Evolutionary conservation across 73 alveolate genomes (phyloP).

Genomic region (Stentor roeselii): DNA sequence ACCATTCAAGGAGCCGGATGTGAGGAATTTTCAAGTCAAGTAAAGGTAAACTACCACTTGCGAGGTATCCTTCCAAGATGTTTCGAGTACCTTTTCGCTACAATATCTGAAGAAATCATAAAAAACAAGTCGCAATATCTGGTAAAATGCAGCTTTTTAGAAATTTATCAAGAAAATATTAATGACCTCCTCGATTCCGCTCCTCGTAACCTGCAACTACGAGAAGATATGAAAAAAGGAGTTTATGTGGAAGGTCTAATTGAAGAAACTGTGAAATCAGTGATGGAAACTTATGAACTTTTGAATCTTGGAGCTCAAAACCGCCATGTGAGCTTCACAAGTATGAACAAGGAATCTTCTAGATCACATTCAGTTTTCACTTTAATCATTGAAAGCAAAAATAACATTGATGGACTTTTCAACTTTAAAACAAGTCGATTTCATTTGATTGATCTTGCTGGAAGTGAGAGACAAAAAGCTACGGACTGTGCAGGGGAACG

Average conservation of each 20-base stretch:
- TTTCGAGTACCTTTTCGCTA: constrained; percentile 52
- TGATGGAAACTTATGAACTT: constrained; percentile 55
- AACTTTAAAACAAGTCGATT: constrained; percentile 39
- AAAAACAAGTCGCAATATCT: constrained; percentile 26
- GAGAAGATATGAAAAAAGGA: constrained; percentile 74
- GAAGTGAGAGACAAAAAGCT: constrained; percentile 69
- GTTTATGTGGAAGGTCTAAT: constrained; percentile 77
- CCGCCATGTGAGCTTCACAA: constrained; percentile 81
- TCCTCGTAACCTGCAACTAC: constrained; percentile 30
- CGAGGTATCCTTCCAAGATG: constrained; percentile 74
- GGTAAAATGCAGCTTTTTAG: constrained; percentile 58
- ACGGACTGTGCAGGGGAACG: constrained; percentile 80
- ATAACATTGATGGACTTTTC: not conserved
- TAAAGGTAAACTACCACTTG: constrained; percentile 5
- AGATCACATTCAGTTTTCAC: constrained; percentile 81
- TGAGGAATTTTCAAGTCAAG: not conserved
- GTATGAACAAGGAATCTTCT: constrained; percentile 80
- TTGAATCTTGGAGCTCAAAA: constrained; percentile 67
- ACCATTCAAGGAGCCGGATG: constrained; percentile 71
- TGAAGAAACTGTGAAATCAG: constrained; percentile 54
- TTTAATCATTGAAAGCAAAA: constrained; percentile 39
- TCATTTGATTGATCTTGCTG: constrained; percentile 85
- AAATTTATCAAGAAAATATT: constrained; percentile 70
- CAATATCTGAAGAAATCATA: constrained; percentile 33
- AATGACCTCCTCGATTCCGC: constrained; percentile 63